Conservation (phyloP, 306 rosid species). For the Inga laurina region DNA sequence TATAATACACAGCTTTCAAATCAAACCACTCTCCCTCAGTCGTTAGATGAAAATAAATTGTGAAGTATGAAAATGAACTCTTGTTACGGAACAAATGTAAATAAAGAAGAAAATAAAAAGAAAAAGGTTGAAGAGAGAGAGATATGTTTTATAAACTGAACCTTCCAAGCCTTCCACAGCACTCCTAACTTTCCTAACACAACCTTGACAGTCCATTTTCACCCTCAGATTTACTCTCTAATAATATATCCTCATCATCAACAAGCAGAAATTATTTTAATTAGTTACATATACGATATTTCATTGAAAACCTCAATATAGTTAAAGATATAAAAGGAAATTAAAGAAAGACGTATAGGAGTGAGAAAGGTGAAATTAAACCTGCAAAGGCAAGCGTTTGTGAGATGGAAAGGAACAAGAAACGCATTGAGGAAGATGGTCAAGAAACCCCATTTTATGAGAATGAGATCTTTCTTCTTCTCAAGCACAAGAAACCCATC, state of each 20-base stretch:
- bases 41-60: too few relatives aligned
- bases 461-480: neutral
- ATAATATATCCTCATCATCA: conserved; percentile 21
- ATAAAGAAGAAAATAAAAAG: neutral
- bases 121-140: neutral
- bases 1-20: too few relatives aligned
- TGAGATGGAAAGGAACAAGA: neutral
- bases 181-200: conserved; percentile 61
- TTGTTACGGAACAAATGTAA: too few relatives aligned
- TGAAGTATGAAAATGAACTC: too few relatives aligned
- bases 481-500: conserved; percentile 1
- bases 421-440: conserved; percentile 25
- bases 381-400: conserved; percentile 41
- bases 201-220: conserved; percentile 92
- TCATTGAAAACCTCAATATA: neutral
- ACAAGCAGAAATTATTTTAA: neutral
- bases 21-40: too few relatives aligned
- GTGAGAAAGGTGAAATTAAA: neutral
- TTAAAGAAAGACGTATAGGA: neutral
- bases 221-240: conserved; percentile 81
- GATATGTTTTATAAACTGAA: conserved; percentile 4
- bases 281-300: neutral
- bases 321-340: neutral
- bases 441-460: conserved; percentile 38
- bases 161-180: conserved; percentile 67